phyloP scores from a whole-genome alignment of 805 yeast species.

The Nakazawaea populi region DNA sequence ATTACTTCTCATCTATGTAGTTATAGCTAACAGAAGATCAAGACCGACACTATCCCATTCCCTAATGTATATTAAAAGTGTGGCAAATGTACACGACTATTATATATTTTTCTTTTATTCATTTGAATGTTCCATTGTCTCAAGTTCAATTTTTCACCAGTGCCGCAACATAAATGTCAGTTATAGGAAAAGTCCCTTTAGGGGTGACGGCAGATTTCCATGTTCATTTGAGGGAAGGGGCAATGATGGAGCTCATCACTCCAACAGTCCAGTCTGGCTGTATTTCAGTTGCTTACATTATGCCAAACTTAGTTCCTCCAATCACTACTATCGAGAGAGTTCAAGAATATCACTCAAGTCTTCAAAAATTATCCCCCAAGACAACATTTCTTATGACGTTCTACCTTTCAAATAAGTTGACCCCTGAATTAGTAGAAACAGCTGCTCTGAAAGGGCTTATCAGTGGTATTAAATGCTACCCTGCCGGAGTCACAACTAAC shows the following conservation, averaged over 20 bases:
- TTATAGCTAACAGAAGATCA: no score
- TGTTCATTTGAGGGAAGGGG: conserved; percentile 92
- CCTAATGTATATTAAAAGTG: no score
- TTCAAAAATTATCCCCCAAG: conserved; percentile 65
- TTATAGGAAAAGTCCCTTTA: conserved; percentile 33
- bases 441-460: conserved; percentile 70
- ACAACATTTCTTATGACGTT: conserved; percentile 91
- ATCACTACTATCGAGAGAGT: conserved; percentile 72
- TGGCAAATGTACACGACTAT: no score
- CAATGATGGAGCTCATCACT: conserved; percentile 85
- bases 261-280: conserved; percentile 94
- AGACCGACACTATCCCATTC: no score
- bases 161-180: not conserved
- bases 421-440: conserved; percentile 77
- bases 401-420: conserved; percentile 69
- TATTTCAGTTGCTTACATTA: conserved; percentile 81
- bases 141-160: not conserved
- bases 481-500: conserved; percentile 99
- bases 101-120: no score
- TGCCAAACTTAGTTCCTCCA: conserved; percentile 97
- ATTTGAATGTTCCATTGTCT: no score
- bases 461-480: conserved; percentile 92
- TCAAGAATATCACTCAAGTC: conserved; percentile 55
- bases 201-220: conserved; percentile 89
- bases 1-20: no score